A percentile compares a stretch with the other conserved stretches of the same genome.
Evolutionary conservation across 169 alveolate genomes (phyloP).

Genomic region (Cryptosporidium sp.): DNA sequence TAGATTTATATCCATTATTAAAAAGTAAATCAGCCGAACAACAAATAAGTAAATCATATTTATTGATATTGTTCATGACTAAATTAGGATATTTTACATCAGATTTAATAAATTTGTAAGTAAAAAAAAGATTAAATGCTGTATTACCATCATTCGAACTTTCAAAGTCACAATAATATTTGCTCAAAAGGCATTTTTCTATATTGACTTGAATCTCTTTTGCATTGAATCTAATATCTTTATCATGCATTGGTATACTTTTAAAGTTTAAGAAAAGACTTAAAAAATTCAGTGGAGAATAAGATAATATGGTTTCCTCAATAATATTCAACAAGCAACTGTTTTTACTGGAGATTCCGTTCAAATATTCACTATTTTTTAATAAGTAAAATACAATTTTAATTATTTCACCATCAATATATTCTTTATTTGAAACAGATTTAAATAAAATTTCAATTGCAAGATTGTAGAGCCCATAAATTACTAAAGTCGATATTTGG

Average conservation of each 20-base stretch:
- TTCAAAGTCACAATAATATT: background rate
- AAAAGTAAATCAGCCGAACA: conserved; percentile 15
- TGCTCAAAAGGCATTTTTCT: background rate
- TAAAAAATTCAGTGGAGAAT: conserved; percentile 8
- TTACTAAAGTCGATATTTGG: conserved; percentile 17
- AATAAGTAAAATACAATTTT: background rate
- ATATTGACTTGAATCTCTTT: background rate
- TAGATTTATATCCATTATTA: conserved; percentile 7
- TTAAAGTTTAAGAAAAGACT: background rate
- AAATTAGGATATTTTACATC: background rate
- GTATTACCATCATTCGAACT: background rate
- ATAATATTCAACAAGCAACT: background rate
- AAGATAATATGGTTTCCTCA: background rate
- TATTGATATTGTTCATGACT: background rate
- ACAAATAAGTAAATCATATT: conserved; percentile 32
- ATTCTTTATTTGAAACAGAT: background rate
- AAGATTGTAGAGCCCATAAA: background rate
- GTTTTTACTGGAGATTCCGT: background rate
- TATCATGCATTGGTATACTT: background rate
- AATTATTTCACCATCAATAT: background rate
- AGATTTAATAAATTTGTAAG: background rate
- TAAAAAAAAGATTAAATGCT: background rate
- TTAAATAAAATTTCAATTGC: conserved; percentile 11
- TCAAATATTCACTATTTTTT: background rate
- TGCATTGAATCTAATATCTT: background rate